phyloP scores from a whole-genome alignment of 2,329 filamentous ascomycete species.

The Myriosclerotinia duriaeana region DNA sequence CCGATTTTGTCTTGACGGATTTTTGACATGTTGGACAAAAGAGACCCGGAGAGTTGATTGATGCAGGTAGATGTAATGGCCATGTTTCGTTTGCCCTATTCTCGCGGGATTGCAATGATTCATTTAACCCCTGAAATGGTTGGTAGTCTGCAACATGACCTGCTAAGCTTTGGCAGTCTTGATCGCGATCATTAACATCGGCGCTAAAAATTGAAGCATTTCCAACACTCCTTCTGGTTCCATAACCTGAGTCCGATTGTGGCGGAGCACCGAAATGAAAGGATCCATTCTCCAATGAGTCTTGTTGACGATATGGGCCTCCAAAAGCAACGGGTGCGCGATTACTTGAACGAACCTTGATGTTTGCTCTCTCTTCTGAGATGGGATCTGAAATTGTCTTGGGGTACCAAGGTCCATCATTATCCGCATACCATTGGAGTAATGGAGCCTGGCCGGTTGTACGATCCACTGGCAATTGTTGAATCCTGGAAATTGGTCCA shows the following conservation, averaged over 20 bases:
- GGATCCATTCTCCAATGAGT: constrained; percentile 35
- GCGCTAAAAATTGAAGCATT: constrained; percentile 39
- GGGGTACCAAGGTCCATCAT: constrained; percentile 49
- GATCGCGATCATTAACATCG: constrained; percentile 37
- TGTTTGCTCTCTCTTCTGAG: constrained; percentile 30
- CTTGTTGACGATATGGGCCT: constrained; percentile 39
- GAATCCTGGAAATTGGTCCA: constrained; percentile 31
- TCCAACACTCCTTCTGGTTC: constrained; percentile 38
- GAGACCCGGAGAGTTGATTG: constrained; percentile 29
- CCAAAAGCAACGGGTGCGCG: constrained; percentile 31
- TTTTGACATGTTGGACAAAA: constrained; percentile 46
- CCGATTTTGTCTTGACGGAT: constrained; percentile 52
- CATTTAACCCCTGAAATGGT: constrained; percentile 30
- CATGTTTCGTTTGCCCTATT: constrained; percentile 29
- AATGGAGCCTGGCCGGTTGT: constrained; percentile 35
- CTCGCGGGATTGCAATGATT: constrained; percentile 31
- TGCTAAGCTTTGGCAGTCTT: constrained; percentile 36
- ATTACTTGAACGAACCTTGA: constrained; percentile 32
- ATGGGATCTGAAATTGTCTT: constrained; percentile 37
- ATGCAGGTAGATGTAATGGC: constrained; percentile 25
- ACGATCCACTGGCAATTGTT: constrained; percentile 32
- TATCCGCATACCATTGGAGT: constrained; percentile 43
- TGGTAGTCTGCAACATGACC: constrained; percentile 34
- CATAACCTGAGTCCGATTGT: constrained; percentile 42
- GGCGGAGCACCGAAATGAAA: constrained; percentile 36